A percentile compares a stretch with the other conserved stretches of the same genome.
These are phyloP conservation scores for Smallanthus sonchifolius DNA, from an alignment of 129 eudicot species.

Conservation along the genomic window DNA sequence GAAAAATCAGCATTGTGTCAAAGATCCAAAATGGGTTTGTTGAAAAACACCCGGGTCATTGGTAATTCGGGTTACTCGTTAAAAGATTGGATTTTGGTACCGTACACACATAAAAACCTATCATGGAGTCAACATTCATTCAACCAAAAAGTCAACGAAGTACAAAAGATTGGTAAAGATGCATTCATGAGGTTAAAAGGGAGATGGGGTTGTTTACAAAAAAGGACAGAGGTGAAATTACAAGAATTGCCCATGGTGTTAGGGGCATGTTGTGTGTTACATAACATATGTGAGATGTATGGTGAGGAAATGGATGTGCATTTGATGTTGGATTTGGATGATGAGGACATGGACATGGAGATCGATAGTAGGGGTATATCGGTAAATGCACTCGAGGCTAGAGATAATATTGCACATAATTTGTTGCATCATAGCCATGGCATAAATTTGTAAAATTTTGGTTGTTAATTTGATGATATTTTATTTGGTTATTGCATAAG, in stretches of 20 bases:
- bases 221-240: conserved; percentile 61
- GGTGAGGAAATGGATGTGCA: conserved; percentile 39
- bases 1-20: conserved; percentile 53
- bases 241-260: conserved; percentile 68
- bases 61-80: conserved; percentile 58
- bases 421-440: conserved; percentile 37
- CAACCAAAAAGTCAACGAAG: conserved; percentile 40
- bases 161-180: conserved; percentile 42
- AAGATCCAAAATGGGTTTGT: conserved; percentile 40
- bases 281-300: conserved; percentile 69
- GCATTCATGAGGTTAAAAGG: conserved; percentile 63
- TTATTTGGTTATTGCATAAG: neutral
- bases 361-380: conserved; percentile 32
- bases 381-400: conserved; percentile 38
- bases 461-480: neutral
- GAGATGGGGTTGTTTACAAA: conserved; percentile 70
- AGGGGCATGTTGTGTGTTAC: conserved; percentile 73
- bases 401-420: conserved; percentile 67
- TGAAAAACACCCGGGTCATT: conserved; percentile 42
- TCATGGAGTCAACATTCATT: conserved; percentile 65
- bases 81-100: conserved; percentile 63
- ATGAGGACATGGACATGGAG: conserved; percentile 52
- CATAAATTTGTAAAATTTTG: neutral
- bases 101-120: conserved; percentile 53
- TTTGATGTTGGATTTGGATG: conserved; percentile 49